Base-by-base conservation (phyloP, 2,329 filamentous ascomycete species). In the Falciphora oryzae region DNA sequence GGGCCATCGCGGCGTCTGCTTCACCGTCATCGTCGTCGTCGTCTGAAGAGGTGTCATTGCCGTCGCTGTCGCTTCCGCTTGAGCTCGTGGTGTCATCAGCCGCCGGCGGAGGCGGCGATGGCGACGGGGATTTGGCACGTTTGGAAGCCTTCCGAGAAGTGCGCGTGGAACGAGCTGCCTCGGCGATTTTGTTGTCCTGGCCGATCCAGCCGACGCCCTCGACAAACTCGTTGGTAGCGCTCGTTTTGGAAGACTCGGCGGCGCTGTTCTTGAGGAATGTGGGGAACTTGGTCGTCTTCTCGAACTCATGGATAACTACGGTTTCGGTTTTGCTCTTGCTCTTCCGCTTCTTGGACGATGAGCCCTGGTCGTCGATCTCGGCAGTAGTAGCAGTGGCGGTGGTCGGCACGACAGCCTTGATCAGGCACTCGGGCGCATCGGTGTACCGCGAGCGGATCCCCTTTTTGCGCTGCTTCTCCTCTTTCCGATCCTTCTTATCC, bases 161-260 rank as follows among this genome's bases (percentile, higher is more conserved):
- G 60, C 71, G 77, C 63, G 75, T 81, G 38, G 71, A 73, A 67
- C 78, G 81, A 50, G 79, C 79, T 11, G 75, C 76, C 74, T 96
- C 91, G 2, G 96, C 85, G 1, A 97, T 78, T 64, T 88, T 86
- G 7, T 93, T 93, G 22, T 89, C 80, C 67, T 87, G 85, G 70
- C 97, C 89, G 0, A 97, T 84, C 94, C 95, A 98, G 1, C 94
- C 94, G 71, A 90, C 89, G 28, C 90, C 93, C 64, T 97, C 89
- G 57, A 95, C 84, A 73, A 89, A 97, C 65, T 89, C 87, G 3
- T 72, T 81, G 75, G 56, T 64, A 1, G 59, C 14, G 2, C 59
- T 80, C n/a, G 80, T 74, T 60, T 81, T 81, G 22, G 75, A 74
- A 13, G 75, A 75, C 2, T 77, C 76, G 1, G 76, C 77, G 1